These are phyloP conservation scores for Trichomonas tenax DNA, from an alignment of 208 protist species.

Conservation along the genomic window DNA sequence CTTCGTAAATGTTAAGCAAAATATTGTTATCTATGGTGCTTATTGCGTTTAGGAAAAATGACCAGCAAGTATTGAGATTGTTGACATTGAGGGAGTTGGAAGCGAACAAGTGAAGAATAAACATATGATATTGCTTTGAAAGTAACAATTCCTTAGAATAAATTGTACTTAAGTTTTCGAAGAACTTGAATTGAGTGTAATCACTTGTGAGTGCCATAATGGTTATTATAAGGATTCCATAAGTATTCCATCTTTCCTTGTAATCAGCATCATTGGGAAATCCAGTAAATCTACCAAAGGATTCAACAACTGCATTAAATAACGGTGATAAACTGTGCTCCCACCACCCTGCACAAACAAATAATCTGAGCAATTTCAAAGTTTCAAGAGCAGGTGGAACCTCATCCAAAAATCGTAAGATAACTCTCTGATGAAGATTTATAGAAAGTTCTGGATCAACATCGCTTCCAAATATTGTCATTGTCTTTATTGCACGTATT, in stretches of 20 bases:
- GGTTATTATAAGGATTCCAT: background rate
- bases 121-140: background rate
- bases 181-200: background rate
- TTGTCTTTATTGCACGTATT: background rate
- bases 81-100: no score
- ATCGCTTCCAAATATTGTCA: background rate
- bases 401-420: background rate
- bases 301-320: background rate
- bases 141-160: background rate
- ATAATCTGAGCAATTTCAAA: background rate
- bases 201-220: background rate
- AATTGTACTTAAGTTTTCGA: background rate
- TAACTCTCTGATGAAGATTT: background rate
- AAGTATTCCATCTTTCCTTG: background rate
- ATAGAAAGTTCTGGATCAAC: background rate
- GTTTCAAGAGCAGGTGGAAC: background rate
- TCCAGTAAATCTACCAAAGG: background rate
- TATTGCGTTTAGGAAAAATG: no score
- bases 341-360: background rate
- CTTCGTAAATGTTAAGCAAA: no score
- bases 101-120: no score
- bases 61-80: no score
- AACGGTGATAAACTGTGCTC: background rate
- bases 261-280: background rate
- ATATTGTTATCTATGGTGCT: no score